Conservation (phyloP, 179 eudicot species). For the Gypsophila paniculata region DNA sequence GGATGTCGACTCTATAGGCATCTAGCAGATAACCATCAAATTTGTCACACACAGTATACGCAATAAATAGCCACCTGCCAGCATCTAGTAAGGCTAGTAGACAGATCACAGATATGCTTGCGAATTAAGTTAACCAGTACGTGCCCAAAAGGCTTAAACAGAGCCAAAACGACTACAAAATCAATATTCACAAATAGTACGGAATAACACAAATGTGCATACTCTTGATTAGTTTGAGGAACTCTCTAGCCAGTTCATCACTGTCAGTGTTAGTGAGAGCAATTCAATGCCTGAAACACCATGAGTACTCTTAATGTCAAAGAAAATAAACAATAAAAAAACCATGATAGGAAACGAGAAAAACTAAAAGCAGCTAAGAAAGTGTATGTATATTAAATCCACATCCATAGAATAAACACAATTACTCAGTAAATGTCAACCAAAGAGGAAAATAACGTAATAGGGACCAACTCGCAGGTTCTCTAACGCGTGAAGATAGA, state of each 20-base stretch:
- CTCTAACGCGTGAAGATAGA: no score
- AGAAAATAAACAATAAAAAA: background rate
- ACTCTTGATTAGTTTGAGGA: slow-evolving; percentile 2
- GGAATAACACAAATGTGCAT: no score
- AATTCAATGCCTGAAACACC: slow-evolving; percentile 23
- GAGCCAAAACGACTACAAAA: slow-evolving; percentile 3
- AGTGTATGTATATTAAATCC: no score
- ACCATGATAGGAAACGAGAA: background rate
- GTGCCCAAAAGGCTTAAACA: background rate
- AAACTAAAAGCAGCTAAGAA: background rate
- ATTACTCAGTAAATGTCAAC: no score
- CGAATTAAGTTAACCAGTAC: background rate
- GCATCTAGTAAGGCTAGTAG: background rate
- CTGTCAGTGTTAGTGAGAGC: slow-evolving; percentile 16
- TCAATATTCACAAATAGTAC: background rate
- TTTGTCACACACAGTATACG: slow-evolving; percentile 5
- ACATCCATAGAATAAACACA: no score
- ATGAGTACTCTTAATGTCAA: slow-evolving; percentile 12
- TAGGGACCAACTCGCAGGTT: no score
- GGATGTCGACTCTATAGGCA: background rate
- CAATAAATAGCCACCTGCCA: slow-evolving; percentile 1
- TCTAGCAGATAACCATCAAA: slow-evolving; percentile 2
- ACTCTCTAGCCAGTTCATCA: background rate
- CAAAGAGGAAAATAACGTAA: no score
- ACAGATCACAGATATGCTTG: background rate